These are phyloP conservation scores for Suillus lakei DNA, from an alignment of 768 basidiomycete species.

Conservation along the genomic window DNA sequence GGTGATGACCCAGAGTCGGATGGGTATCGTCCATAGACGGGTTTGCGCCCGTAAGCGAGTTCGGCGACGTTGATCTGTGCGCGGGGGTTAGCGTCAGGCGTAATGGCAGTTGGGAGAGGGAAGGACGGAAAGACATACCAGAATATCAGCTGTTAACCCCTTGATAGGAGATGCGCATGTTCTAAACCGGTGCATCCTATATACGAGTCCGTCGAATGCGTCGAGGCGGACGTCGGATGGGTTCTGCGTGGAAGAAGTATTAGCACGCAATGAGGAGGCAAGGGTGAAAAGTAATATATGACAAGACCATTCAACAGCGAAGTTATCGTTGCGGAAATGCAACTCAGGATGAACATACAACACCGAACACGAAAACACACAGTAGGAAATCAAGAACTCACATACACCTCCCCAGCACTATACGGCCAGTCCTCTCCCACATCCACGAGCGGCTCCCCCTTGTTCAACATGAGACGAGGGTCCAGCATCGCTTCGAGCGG, in stretches of 20 bases:
- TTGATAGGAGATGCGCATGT: slow-evolving; percentile 80
- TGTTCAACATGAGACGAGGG: slow-evolving; percentile 48
- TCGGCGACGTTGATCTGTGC: slow-evolving; percentile 54
- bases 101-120: background rate
- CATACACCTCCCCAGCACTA: slow-evolving; percentile 64
- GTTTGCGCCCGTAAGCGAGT: slow-evolving; percentile 57
- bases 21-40: slow-evolving; percentile 64
- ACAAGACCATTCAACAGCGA: background rate
- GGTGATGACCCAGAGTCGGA: slow-evolving; percentile 18
- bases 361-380: background rate
- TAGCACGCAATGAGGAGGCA: background rate
- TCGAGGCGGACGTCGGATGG: slow-evolving; percentile 54
- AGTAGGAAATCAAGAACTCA: slow-evolving; percentile 46
- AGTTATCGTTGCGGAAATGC: background rate
- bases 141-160: slow-evolving; percentile 82
- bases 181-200: slow-evolving; percentile 86
- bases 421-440: slow-evolving; percentile 82
- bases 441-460: slow-evolving; percentile 52
- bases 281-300: background rate
- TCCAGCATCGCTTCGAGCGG: slow-evolving; percentile 77
- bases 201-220: slow-evolving; percentile 55
- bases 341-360: slow-evolving; percentile 5
- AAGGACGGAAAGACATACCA: slow-evolving; percentile 49
- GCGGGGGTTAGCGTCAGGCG: slow-evolving; percentile 43
- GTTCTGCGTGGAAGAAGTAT: slow-evolving; percentile 47